Base-by-base conservation (phyloP, 495 filamentous ascomycete species). In the Apodospora peruviana region DNA sequence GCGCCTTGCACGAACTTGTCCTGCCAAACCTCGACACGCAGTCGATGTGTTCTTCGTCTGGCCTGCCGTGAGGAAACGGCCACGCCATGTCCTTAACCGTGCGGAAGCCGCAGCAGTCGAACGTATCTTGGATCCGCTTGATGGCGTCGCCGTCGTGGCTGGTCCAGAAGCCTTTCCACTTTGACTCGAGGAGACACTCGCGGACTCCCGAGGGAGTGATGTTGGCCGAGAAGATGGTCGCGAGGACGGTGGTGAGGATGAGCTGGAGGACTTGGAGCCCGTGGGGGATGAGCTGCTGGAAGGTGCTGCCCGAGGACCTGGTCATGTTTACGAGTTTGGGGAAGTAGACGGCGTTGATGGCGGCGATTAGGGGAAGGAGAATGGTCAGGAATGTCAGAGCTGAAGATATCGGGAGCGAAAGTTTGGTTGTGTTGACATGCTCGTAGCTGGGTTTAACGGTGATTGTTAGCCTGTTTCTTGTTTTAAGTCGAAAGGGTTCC, bases 71-170 rank as follows among this genome's bases (percentile, higher is more conserved):
- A 0, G 63, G 61, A 50, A 84, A 84, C 9, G 84, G 84, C 68
- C 71, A 85, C 0, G 74, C 73, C 46, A 71, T 70, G 53, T 89
- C 82, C 43, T 59, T 66, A 4, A 74, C 55, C 18, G 69, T 75
- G 22, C 68, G 66, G 11, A 85, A 66, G 2, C 85, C 85, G 50
- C 85, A 89, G 62, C 85, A 89, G 8, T 73, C 55, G 34, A 87
- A 72, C 0, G 66, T 53, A 59, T 87, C 80, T 47, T 89, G 84
- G 50, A 89, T 84, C 8, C 61, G 41, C 40, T 76, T 64, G 45
- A 89, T 81, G 9, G 68, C 59, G 16, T 67, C 58, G 1, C 48
- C 69, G 45, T 85, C 60, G 51, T 81, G 76, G 0, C 44, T 27
- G 0, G 50, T 52, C 50, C 73, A 87, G 45, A 83, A 55, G 2